phyloP scores from a whole-genome alignment of 1,284 basidiomycete genomes.

The Termitomyces sp. region DNA sequence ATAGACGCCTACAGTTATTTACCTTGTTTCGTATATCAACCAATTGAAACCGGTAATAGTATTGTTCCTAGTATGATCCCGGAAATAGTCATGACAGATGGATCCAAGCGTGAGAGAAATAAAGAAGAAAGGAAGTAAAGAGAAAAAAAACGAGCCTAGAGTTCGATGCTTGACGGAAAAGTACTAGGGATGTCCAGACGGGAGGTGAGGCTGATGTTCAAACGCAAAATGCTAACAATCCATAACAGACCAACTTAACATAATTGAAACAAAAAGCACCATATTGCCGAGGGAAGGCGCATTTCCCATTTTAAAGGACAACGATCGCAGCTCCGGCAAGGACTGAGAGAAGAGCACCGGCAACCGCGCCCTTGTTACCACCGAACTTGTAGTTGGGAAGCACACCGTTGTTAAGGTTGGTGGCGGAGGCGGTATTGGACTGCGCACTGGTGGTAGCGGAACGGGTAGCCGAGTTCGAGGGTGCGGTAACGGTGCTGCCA shows the following conservation, averaged over 20 bases:
- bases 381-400: constrained; percentile 21
- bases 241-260: not conserved
- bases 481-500: not conserved
- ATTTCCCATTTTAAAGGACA: constrained; percentile 29
- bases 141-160: not conserved
- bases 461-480: constrained; percentile 8
- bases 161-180: not conserved
- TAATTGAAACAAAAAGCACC: not conserved
- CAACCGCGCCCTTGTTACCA: constrained; percentile 29
- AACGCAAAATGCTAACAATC: not conserved
- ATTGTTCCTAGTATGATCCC: not conserved
- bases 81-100: not conserved
- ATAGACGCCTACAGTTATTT: too few relatives aligned
- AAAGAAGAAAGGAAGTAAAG: not conserved
- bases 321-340: constrained; percentile 39
- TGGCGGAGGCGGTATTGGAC: constrained; percentile 3
- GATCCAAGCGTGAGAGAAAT: not conserved
- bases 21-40: too few relatives aligned
- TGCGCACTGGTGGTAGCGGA: constrained; percentile 12
- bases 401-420: constrained; percentile 9
- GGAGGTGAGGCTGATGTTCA: not conserved
- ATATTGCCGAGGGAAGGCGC: not conserved
- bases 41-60: not conserved
- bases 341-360: constrained; percentile 35
- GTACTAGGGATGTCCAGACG: not conserved